Percentiles rank a stretch among this genome's conserved stretches.
Evolutionary conservation across 768 basidiomycete genomes (phyloP).

Genomic region (Termitomyces sp.): DNA sequence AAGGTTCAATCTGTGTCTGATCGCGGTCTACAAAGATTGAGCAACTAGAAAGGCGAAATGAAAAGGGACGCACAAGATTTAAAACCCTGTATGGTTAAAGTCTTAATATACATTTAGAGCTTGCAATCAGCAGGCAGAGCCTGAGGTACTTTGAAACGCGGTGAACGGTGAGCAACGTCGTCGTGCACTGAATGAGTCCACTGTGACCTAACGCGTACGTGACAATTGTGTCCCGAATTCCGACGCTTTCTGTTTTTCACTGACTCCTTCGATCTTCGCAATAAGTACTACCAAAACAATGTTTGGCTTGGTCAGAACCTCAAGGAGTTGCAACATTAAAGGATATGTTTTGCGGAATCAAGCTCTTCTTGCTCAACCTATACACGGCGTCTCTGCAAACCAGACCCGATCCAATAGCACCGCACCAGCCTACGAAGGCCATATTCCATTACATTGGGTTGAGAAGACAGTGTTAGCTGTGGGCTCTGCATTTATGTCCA

Average conservation of each 20-base stretch:
- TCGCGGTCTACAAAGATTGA: conserved; percentile 56
- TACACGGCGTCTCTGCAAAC: not conserved
- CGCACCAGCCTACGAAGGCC: conserved; percentile 64
- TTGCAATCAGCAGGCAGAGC: not conserved
- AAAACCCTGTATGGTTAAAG: conserved; percentile 90
- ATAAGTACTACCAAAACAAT: not conserved
- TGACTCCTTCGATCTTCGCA: not conserved
- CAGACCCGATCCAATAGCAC: conserved; percentile 19
- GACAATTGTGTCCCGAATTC: conserved; percentile 1
- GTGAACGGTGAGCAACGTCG: not conserved
- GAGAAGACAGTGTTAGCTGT: conserved; percentile 83
- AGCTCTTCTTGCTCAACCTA: not conserved
- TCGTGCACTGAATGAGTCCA: not conserved
- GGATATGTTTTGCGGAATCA: not conserved
- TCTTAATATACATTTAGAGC: conserved; percentile 75
- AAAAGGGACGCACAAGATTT: conserved; percentile 75
- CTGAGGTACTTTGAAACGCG: not conserved
- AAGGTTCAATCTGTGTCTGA: conserved; percentile 91
- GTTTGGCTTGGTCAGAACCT: conserved; percentile 1
- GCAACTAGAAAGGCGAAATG: not conserved
- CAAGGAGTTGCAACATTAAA: not conserved
- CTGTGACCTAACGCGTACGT: conserved; percentile 13
- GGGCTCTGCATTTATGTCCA: conserved; percentile 80
- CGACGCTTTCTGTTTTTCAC: not conserved
- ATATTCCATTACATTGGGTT: conserved; percentile 76